Conservation (phyloP, 768 basidiomycete species). For the Hygrocybe punicea region DNA sequence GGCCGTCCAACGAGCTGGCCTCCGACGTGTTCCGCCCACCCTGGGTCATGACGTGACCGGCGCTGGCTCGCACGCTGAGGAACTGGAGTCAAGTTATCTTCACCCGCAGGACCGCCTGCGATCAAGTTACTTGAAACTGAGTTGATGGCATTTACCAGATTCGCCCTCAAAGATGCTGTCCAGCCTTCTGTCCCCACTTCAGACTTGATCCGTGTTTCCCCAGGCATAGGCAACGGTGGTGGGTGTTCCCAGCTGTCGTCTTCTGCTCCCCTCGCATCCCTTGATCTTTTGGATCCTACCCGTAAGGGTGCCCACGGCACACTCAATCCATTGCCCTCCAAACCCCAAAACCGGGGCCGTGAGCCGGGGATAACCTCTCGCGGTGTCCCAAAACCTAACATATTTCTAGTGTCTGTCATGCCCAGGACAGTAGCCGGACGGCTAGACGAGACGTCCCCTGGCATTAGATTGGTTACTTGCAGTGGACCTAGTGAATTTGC, state of each 20-base stretch:
- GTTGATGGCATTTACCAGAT: slow-evolving; percentile 48
- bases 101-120: slow-evolving; percentile 7
- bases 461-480: slow-evolving; percentile 46
- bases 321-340: slow-evolving; percentile 29
- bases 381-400: slow-evolving; percentile 22
- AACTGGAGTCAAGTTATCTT: slow-evolving; percentile 24
- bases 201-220: slow-evolving; percentile 10
- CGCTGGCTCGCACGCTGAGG: slow-evolving; percentile 21
- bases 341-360: slow-evolving; percentile 32
- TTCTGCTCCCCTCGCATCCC: background rate
- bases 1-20: slow-evolving; percentile 4
- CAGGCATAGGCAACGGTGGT: slow-evolving; percentile 30
- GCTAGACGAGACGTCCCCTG: slow-evolving; percentile 45
- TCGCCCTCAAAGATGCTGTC: slow-evolving; percentile 42
- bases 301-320: slow-evolving; percentile 29
- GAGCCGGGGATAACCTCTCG: slow-evolving; percentile 18
- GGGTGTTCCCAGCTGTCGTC: slow-evolving; percentile 11
- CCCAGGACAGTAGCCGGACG: slow-evolving; percentile 24
- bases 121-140: slow-evolving; percentile 45
- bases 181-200: slow-evolving; percentile 32
- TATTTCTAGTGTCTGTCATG: slow-evolving; percentile 1
- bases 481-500: slow-evolving; percentile 42
- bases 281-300: background rate
- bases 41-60: slow-evolving; percentile 13
- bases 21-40: slow-evolving; percentile 7